Conservation (phyloP, 768 basidiomycete genomes). For the Termitomyces sp. region DNA sequence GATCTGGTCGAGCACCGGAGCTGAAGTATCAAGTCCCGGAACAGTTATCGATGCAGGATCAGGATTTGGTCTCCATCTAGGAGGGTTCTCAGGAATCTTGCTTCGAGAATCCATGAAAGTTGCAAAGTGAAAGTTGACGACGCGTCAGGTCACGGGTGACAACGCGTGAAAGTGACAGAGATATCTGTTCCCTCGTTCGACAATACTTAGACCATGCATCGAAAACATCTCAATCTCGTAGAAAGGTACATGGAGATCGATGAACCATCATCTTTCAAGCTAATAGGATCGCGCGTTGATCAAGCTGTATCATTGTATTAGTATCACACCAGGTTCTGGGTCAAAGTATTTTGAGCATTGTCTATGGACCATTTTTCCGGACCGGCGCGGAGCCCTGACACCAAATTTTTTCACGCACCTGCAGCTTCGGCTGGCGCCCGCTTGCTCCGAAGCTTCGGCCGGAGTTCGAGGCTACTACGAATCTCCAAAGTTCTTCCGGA, state of each 20-base stretch:
- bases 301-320: slow-evolving; percentile 3
- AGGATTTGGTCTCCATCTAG: slow-evolving; percentile 60
- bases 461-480: neutral
- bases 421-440: no score
- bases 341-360: neutral
- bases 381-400: no score
- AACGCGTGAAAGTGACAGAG: neutral
- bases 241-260: neutral
- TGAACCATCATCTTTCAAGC: neutral
- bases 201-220: no score
- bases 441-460: no score
- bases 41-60: slow-evolving; percentile 62
- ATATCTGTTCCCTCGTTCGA: neutral
- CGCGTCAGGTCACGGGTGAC: slow-evolving; percentile 10
- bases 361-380: no score
- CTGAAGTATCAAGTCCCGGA: slow-evolving; percentile 66
- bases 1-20: slow-evolving; percentile 74
- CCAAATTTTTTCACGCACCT: no score
- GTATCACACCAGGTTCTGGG: no score
- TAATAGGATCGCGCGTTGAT: neutral
- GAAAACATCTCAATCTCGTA: no score
- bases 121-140: neutral
- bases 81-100: slow-evolving; percentile 52
- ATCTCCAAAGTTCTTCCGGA: neutral
- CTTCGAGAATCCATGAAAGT: slow-evolving; percentile 26